Evolutionary conservation across 2,329 filamentous ascomycete genomes (phyloP), one percentile per base, ranked within the genome.

Genomic region (Macrophomina tecta): DNA sequence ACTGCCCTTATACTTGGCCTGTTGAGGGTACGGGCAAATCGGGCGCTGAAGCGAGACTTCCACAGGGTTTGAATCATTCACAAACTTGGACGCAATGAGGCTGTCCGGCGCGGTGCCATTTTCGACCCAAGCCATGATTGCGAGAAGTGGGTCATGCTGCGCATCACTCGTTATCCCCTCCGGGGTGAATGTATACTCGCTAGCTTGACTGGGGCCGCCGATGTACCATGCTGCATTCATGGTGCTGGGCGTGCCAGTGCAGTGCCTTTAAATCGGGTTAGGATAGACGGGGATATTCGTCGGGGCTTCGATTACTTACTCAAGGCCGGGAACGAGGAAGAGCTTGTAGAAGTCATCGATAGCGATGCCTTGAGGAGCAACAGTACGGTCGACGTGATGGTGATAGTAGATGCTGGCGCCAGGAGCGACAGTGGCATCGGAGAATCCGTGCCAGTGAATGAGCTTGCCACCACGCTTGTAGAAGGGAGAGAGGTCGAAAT

Each of bases 341-440:
- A 79, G 77, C 46, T 78, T 76, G 72, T 77, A 82, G 71, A 79
- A 83, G 8, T 73, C 71, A 49, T 80, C 75, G 4, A 82, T 67
- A 2, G 78, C 69, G 38, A 79, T 71, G 23, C 76, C 78, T 14
- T 72, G 69, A 0, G 77, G 75, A 12, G 73, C 68, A n/a, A 82
- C 66, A 0, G 74, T 74, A 4, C 73, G 73, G 14, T 73, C 56
- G 0, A 86, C 80, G 16, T 81, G 78, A 16, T 81, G 77, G 73
- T 85, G 84, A 71, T 80, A 89, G 72, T 84, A 85, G 8, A 83
- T 80, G 1, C 82, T 83, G n/a, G 83, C 80, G 0, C 81, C 81
- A 0, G 82, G 82, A 11, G 84, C 81, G 63, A 88, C 88, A 6
- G 79, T 71, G 0, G 70, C 77, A 68, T 82, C 81, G 5, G 72